phyloP scores from a whole-genome alignment of 495 filamentous ascomycete species.

The Hyphodiscus hymeniophilus region DNA sequence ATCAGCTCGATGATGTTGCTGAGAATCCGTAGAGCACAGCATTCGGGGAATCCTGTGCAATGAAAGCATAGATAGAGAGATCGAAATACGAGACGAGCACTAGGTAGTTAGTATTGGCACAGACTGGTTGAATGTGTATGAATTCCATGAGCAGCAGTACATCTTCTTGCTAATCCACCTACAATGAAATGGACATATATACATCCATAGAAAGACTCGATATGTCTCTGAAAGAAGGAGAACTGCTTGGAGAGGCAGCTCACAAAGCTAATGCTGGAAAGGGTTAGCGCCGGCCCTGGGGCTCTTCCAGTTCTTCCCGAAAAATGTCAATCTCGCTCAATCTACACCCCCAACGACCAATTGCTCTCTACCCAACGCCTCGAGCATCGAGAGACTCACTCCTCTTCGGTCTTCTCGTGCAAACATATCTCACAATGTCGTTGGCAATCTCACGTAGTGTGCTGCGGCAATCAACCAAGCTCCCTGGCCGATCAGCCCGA shows the following conservation, averaged over 20 bases:
- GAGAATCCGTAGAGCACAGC: conserved; percentile 82
- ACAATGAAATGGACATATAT: too few species aligned
- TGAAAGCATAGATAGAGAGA: conserved; percentile 88
- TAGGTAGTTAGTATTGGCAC: too few species aligned
- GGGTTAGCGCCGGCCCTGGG: not conserved
- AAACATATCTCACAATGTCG: conserved; percentile 29
- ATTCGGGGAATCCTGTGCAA: conserved; percentile 83
- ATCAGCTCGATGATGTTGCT: conserved; percentile 73
- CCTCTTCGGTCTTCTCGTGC: conserved; percentile 9
- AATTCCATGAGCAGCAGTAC: too few species aligned
- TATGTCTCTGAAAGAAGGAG: not conserved
- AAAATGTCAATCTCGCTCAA: conserved; percentile 18
- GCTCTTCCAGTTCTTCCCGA: conserved; percentile 15
- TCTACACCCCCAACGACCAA: conserved; percentile 10
- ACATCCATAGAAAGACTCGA: too few species aligned
- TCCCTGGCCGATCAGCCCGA: conserved; percentile 49
- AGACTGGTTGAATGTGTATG: too few species aligned
- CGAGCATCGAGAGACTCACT: conserved; percentile 7
- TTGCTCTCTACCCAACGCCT: conserved; percentile 13
- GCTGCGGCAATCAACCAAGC: conserved; percentile 54
- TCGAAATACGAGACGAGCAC: conserved; percentile 20
- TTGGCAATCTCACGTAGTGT: conserved; percentile 29
- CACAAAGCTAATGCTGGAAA: not conserved
- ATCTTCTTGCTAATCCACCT: too few species aligned
- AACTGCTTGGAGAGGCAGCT: not conserved